phyloP scores from a whole-genome alignment of 2,329 filamentous ascomycete species.

The Fusarium ramigenum region DNA sequence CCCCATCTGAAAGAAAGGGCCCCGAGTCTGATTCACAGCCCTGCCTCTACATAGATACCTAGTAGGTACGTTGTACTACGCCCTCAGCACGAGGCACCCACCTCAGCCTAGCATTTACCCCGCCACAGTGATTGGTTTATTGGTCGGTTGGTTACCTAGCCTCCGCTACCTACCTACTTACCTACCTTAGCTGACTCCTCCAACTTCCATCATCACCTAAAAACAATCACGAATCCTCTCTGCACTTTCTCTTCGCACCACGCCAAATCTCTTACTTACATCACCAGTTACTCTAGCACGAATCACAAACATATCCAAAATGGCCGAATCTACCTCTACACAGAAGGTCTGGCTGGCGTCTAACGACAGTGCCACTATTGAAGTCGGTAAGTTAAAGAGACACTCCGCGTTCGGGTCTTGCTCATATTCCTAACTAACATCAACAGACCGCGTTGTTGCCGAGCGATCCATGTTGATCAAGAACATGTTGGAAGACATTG shows the following conservation, averaged over 20 bases:
- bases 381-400: constrained; percentile 54
- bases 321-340: constrained; percentile 48
- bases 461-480: constrained; percentile 96
- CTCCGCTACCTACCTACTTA: neutral
- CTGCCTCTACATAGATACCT: neutral
- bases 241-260: neutral
- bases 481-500: constrained; percentile 96
- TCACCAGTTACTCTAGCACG: neutral
- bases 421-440: constrained; percentile 25
- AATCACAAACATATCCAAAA: constrained; percentile 39
- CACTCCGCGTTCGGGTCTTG: constrained; percentile 17
- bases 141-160: constrained; percentile 21
- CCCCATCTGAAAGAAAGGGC: constrained; percentile 16
- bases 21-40: constrained; percentile 22
- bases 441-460: constrained; percentile 79
- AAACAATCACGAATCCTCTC: constrained; percentile 13
- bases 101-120: constrained; percentile 33
- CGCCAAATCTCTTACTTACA: constrained; percentile 6
- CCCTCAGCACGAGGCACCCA: constrained; percentile 2
- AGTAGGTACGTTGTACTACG: constrained; percentile 10
- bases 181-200: constrained; percentile 31
- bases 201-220: constrained; percentile 36
- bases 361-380: constrained; percentile 60
- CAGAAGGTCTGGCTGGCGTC: constrained; percentile 60
- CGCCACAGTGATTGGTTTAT: constrained; percentile 37